phyloP scores from a whole-genome alignment of 371 early-diverging fungal species.

The Capniomyces stellatus region DNA sequence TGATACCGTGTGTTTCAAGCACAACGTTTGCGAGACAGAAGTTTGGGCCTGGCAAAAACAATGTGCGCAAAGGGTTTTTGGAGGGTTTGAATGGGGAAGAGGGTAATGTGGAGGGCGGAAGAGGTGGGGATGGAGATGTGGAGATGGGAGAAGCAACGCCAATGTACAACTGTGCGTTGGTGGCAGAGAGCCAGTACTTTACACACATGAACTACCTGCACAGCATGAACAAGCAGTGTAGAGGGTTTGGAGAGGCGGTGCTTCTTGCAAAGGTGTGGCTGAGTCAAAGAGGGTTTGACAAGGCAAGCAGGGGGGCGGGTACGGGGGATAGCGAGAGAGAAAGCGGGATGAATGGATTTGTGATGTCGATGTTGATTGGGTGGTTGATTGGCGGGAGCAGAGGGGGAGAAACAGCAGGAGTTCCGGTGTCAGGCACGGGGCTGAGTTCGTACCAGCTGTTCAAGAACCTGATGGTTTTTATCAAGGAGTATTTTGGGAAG shows the following conservation, averaged over 20 bases:
- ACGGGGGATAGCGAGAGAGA: conserved; percentile 6
- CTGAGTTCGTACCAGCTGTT: conserved; percentile 76
- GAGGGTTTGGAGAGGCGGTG: conserved; percentile 60
- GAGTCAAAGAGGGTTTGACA: conserved; percentile 40
- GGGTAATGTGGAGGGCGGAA: conserved; percentile 1
- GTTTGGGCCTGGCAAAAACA: conserved; percentile 64
- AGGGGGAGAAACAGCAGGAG: conserved; percentile 32
- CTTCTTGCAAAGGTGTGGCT: conserved; percentile 70
- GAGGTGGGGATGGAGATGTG: conserved; percentile 9
- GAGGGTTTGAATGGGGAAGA: neutral
- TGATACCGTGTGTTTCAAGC: conserved; percentile 50
- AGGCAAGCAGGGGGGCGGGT: neutral
- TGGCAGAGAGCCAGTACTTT: conserved; percentile 52
- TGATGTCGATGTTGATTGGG: conserved; percentile 68
- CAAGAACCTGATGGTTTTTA: conserved; percentile 62
- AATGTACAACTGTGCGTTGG: conserved; percentile 70
- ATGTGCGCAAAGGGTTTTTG: conserved; percentile 39
- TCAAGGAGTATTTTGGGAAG: conserved; percentile 32
- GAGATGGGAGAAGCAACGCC: conserved; percentile 47
- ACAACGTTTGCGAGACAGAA: conserved; percentile 44
- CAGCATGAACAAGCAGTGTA: conserved; percentile 43
- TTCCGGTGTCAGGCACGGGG: conserved; percentile 39
- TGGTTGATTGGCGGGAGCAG: conserved; percentile 45
- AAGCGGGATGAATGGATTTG: conserved; percentile 43
- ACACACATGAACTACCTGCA: conserved; percentile 62